Conservation (phyloP, 495 filamentous ascomycete species). For the Aspergillus mulundensis region DNA sequence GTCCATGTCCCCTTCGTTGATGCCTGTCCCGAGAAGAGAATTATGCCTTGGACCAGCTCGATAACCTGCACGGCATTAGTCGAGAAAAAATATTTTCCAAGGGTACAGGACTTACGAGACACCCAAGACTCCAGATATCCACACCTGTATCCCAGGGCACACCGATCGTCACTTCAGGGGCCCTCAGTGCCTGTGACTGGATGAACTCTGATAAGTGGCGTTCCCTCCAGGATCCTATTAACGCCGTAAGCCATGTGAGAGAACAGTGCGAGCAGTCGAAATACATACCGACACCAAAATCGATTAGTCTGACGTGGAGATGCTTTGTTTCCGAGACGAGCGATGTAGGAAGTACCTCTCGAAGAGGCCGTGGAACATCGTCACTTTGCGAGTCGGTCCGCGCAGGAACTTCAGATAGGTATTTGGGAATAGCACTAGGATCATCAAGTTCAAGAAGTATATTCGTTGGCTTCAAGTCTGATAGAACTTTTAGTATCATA, state of each 20-base stretch:
- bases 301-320: slow-evolving; percentile 25
- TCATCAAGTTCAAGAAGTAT: slow-evolving; percentile 25
- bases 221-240: slow-evolving; percentile 27
- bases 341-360: slow-evolving; percentile 25
- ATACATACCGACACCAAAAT: slow-evolving; percentile 29
- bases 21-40: slow-evolving; percentile 21
- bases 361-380: slow-evolving; percentile 14
- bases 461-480: slow-evolving; percentile 30
- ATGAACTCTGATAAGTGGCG: slow-evolving; percentile 34
- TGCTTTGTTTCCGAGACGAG: slow-evolving; percentile 18
- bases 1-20: slow-evolving; percentile 21
- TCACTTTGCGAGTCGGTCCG: slow-evolving; percentile 5
- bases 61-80: slow-evolving; percentile 13
- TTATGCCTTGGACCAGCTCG: slow-evolving; percentile 25
- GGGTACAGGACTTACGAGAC: slow-evolving; percentile 38
- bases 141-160: slow-evolving; percentile 34
- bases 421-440: slow-evolving; percentile 14
- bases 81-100: background rate
- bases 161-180: slow-evolving; percentile 45
- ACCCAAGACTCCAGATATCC: slow-evolving; percentile 48
- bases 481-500: background rate
- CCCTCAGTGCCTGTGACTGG: slow-evolving; percentile 39
- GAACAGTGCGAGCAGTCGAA: no score
- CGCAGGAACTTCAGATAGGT: slow-evolving; percentile 20
- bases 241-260: slow-evolving; percentile 12